Conservation (phyloP, 768 basidiomycete genomes). For the Boletus tomentosulus region DNA sequence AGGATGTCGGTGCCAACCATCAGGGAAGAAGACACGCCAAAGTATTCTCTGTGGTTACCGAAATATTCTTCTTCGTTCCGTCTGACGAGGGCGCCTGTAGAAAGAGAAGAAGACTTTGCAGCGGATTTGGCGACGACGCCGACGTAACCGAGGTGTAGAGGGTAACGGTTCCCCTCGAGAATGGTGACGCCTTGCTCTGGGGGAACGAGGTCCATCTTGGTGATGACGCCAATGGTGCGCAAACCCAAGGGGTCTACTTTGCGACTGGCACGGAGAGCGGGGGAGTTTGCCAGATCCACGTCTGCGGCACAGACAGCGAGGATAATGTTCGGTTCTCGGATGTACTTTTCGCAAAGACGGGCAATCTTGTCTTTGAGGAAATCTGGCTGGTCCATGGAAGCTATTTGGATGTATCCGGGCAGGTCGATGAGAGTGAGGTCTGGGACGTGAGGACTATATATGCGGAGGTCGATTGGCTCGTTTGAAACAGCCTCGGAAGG, state of each 20-base stretch:
- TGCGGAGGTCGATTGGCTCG: slow-evolving; percentile 94
- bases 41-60: slow-evolving; percentile 54
- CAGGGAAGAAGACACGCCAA: slow-evolving; percentile 56
- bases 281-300: slow-evolving; percentile 97
- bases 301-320: slow-evolving; percentile 99
- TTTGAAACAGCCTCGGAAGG: slow-evolving; percentile 87
- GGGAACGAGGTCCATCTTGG: slow-evolving; percentile 97
- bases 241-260: slow-evolving; percentile 93
- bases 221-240: slow-evolving; percentile 95
- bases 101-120: slow-evolving; percentile 51
- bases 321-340: slow-evolving; percentile 99
- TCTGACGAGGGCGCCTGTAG: slow-evolving; percentile 45
- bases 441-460: slow-evolving; percentile 93
- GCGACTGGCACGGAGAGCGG: slow-evolving; percentile 88
- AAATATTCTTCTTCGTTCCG: slow-evolving; percentile 70
- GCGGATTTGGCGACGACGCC: slow-evolving; percentile 89
- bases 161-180: slow-evolving; percentile 86
- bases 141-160: slow-evolving; percentile 95
- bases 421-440: slow-evolving; percentile 97
- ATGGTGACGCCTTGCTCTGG: slow-evolving; percentile 80
- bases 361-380: slow-evolving; percentile 90
- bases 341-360: slow-evolving; percentile 88
- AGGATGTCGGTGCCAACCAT: slow-evolving; percentile 93
- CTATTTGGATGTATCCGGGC: slow-evolving; percentile 94
- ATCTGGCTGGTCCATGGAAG: slow-evolving; percentile 94